Evolutionary conservation across 2,329 filamentous ascomycete species (phyloP).

Genomic region (Fusarium protoensiforme): DNA sequence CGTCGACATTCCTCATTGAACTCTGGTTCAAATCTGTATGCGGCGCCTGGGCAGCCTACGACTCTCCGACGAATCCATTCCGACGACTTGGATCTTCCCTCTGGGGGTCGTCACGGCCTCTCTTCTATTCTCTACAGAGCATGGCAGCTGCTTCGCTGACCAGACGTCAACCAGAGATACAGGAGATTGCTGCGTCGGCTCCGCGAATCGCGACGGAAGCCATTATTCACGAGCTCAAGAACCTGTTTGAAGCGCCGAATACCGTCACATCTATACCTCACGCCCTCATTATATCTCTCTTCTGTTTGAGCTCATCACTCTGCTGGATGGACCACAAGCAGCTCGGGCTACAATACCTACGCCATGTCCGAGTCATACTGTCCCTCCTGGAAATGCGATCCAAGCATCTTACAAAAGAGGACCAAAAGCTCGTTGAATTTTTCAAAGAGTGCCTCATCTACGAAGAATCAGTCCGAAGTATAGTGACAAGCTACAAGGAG

Average conservation of each 20-base stretch:
- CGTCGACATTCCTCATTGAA: conserved; percentile 26
- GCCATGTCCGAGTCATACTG: conserved; percentile 32
- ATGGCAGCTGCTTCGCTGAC: conserved; percentile 34
- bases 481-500: conserved; percentile 29
- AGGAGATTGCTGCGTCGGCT: conserved; percentile 27
- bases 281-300: conserved; percentile 28
- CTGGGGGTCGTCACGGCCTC: conserved; percentile 18
- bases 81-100: conserved; percentile 24
- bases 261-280: conserved; percentile 19
- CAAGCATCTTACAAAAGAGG: conserved; percentile 16
- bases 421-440: conserved; percentile 22
- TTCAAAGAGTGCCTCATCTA: conserved; percentile 36
- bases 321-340: conserved; percentile 37
- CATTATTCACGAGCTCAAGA: conserved; percentile 26
- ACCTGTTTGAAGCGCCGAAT: conserved; percentile 24
- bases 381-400: conserved; percentile 27
- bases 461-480: conserved; percentile 33
- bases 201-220: conserved; percentile 31
- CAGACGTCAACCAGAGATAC: conserved; percentile 17
- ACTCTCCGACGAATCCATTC: conserved; percentile 32
- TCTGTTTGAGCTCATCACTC: conserved; percentile 34
- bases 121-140: conserved; percentile 36
- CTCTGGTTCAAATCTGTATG: conserved; percentile 38
- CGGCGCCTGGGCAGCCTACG: conserved; percentile 36
- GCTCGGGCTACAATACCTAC: conserved; percentile 31